Evolutionary conservation across 805 yeast genomes (phyloP), one percentile per base, ranked within the genome.

Genomic region (Nakazawaea ernobii): DNA sequence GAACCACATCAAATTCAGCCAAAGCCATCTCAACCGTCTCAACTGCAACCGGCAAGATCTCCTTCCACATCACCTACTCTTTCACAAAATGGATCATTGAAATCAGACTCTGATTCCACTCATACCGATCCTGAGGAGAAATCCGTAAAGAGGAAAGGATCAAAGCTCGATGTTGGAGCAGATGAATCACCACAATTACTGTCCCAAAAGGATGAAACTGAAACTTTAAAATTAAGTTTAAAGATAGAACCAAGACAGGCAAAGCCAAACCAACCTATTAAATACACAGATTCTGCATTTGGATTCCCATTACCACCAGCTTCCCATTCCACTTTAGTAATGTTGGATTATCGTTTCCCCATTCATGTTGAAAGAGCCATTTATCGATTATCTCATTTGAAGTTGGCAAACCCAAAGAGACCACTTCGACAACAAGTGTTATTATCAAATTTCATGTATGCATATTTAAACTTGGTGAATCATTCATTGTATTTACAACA

Each of bases 321-420:
- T 14, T 82, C 92, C 0, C 75, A 74, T 28, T 83, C 92, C 1
- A 86, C 94, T 0, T 69, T 86, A 35, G 76, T 85, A 15, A 86
- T 86, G 95, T 70, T 86, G 49, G 92, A 86, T 60, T 82, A 84
- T 57, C 72, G 99, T 53, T 86, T 87, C 63, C 97, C 98, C 0
- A 82, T 94, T 40, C 97, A 92, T 63, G 95, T 94, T 39, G 99
- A 94, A 65, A 75, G 99, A 36, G 99, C 99, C 0, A 86, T 94
- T 44, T 94, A 94, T 65, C 71, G 99, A 48, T 71, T 94, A 48
- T 86, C 96, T 45, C 99, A 94, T 65, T 69, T 94, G 61, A 94
- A 94, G 63, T 73, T 94, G 53, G 96, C 98, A 26, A 95, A 94
- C 64, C 92, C 98, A 1, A 86, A 89, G 60, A 72, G 98, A 50